Evolutionary conservation across 2,329 filamentous ascomycete species (phyloP).

Genomic region (Ophiostoma montium): DNA sequence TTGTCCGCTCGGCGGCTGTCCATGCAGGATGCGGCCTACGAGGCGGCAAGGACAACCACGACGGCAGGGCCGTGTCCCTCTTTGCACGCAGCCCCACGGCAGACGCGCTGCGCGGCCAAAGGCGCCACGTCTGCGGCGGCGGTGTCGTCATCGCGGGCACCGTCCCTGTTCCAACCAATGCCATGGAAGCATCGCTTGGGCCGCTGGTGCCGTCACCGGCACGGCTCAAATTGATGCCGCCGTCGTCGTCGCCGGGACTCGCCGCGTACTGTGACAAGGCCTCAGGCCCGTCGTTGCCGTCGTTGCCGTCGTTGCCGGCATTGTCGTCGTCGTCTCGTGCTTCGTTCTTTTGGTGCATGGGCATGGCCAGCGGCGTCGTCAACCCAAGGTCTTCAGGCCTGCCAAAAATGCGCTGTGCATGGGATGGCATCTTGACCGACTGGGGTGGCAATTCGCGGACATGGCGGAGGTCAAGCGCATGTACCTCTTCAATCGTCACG

Average conservation of each 20-base stretch:
- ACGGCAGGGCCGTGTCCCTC: background rate
- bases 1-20: conserved; percentile 4
- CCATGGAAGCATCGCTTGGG: too few relatives aligned
- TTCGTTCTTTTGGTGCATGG: background rate
- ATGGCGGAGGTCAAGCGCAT: conserved; percentile 18
- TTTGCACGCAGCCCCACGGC: background rate
- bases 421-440: background rate
- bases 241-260: too few relatives aligned
- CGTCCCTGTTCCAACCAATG: too few relatives aligned
- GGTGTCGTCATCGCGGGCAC: too few relatives aligned
- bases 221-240: too few relatives aligned
- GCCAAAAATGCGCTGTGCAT: background rate
- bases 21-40: conserved; percentile 7
- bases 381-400: background rate
- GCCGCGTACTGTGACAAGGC: too few relatives aligned
- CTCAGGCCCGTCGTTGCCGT: too few relatives aligned
- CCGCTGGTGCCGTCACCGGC: too few relatives aligned
- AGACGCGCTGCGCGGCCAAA: background rate
- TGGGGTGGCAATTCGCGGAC: background rate
- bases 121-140: background rate
- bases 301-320: too few relatives aligned
- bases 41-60: conserved; percentile 11
- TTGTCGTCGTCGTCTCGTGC: too few relatives aligned
- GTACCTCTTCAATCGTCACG: conserved; percentile 27
- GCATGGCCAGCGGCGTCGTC: background rate